Base-by-base conservation (phyloP, 2,329 filamentous ascomycete species). In the Coleophoma crateriformis region DNA sequence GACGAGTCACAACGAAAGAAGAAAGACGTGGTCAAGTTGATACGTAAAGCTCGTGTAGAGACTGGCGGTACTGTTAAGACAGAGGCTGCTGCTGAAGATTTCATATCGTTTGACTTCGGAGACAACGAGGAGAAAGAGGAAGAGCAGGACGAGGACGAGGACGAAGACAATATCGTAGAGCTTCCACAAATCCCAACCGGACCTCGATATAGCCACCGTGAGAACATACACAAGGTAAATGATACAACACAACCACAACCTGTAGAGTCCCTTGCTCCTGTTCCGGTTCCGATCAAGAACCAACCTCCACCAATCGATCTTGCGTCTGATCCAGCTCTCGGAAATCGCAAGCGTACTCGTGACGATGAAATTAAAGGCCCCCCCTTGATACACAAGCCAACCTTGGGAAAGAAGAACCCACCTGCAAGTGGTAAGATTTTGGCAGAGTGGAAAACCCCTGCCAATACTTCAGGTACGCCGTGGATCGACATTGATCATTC, bases 11-110 rank as follows among this genome's bases (percentile, higher is more conserved):
- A 80, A 37, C 78, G 79, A 17, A 95, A 94, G 69, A 90, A 86
- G 67, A 85, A 83, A 58, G 90, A 96, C 57, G 85, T 96, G 37
- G 88, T 97, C 34, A 88, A 95, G 61, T 69, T 96, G 53, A 96
- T 97, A 58, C 85, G 91, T 58, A 96, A 96, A 64, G 89, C 91
- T 2, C 88, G 91, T 44, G 74, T 90, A 33, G 80, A 84, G 35
- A 69, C 69, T 6, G 62, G 61, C 10, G 69, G 74, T 22, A 73
- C 77, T 32, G 67, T 74, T 0, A 70, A 74, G 11, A 70, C 77
- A 1, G 75, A 82, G 19, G 73, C 77, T 1, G 78, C 84, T 43
- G 75, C 77, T 19, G 85, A 87, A 50, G 92, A 99, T 58, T 97
- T 96, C 64, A 96, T 99, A 49, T 95, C 92, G 0, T 88, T 92